Percentiles rank a stretch among this genome's conserved stretches.
These are phyloP conservation scores for Ilyonectria destructans DNA, from an alignment of 2,329 filamentous ascomycete species.

Conservation along the genomic window DNA sequence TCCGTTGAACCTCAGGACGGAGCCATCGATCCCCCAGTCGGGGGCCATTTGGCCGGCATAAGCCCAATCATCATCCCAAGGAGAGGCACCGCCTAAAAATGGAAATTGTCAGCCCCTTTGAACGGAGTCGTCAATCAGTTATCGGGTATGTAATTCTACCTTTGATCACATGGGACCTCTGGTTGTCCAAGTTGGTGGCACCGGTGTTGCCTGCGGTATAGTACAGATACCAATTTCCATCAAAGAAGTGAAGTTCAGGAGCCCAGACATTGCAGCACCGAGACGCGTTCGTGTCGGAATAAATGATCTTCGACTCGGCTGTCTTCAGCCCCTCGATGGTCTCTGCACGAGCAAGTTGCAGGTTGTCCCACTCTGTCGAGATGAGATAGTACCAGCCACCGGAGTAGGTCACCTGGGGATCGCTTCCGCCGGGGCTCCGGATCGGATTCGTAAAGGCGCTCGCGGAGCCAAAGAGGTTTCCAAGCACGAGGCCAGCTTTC, in stretches of 20 bases:
- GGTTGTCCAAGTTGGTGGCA: conserved; percentile 60
- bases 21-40: conserved; percentile 70
- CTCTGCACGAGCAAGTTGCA: conserved; percentile 69
- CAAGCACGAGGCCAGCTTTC: no score
- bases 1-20: conserved; percentile 64
- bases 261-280: conserved; percentile 73
- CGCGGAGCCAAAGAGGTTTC: conserved; percentile 31
- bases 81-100: conserved; percentile 63
- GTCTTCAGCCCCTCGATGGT: conserved; percentile 72
- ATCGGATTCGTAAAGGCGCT: conserved; percentile 68
- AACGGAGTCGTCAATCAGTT: not conserved
- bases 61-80: conserved; percentile 65
- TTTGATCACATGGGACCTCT: conserved; percentile 68
- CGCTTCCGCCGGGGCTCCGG: conserved; percentile 64
- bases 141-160: conserved; percentile 51
- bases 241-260: conserved; percentile 69
- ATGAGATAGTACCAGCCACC: conserved; percentile 72
- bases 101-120: not conserved
- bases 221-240: conserved; percentile 69
- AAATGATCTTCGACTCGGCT: conserved; percentile 66
- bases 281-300: conserved; percentile 61
- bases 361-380: conserved; percentile 70
- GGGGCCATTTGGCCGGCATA: conserved; percentile 64
- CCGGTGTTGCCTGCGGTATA: conserved; percentile 66
- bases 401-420: conserved; percentile 68